These are phyloP conservation scores for Lasiodiplodia hormozganensis DNA, from an alignment of 2,329 filamentous ascomycete species.

Conservation along the genomic window DNA sequence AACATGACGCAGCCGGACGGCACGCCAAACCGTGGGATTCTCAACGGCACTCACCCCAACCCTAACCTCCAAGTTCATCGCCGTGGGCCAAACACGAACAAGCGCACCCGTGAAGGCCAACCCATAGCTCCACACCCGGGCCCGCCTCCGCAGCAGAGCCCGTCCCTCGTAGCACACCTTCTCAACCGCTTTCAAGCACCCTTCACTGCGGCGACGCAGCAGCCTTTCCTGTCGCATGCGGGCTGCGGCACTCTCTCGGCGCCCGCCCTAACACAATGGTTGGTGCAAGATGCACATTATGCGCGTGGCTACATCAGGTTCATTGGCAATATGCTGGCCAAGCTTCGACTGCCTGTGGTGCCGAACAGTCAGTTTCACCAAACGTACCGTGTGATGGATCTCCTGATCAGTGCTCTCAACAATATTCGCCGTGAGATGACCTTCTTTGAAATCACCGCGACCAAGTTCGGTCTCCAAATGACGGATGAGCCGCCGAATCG, in stretches of 20 bases:
- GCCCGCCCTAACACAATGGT: conserved; percentile 67
- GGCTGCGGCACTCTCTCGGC: conserved; percentile 68
- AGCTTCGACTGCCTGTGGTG: conserved; percentile 63
- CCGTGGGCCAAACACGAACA: conserved; percentile 50
- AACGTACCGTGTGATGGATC: conserved; percentile 65
- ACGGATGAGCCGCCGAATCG: conserved; percentile 51
- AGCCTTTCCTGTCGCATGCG: conserved; percentile 70
- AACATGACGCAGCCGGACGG: conserved; percentile 28
- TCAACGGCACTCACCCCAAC: conserved; percentile 56
- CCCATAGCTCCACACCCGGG: conserved; percentile 42
- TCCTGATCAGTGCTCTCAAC: conserved; percentile 69
- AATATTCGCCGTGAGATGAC: conserved; percentile 71
- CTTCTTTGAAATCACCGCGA: conserved; percentile 71
- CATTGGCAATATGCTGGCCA: conserved; percentile 68
- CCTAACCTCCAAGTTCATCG: conserved; percentile 55
- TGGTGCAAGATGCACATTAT: conserved; percentile 75
- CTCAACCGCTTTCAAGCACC: conserved; percentile 55
- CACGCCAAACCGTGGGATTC: conserved; percentile 42
- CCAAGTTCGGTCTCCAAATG: conserved; percentile 64
- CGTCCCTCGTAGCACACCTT: conserved; percentile 65
- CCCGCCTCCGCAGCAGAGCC: conserved; percentile 39
- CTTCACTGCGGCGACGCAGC: conserved; percentile 66
- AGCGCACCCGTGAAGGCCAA: conserved; percentile 47
- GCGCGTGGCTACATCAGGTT: conserved; percentile 74
- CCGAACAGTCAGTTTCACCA: conserved; percentile 53